Conservation (phyloP, 2,329 filamentous ascomycete species). For the Dactylellina leptospora region DNA sequence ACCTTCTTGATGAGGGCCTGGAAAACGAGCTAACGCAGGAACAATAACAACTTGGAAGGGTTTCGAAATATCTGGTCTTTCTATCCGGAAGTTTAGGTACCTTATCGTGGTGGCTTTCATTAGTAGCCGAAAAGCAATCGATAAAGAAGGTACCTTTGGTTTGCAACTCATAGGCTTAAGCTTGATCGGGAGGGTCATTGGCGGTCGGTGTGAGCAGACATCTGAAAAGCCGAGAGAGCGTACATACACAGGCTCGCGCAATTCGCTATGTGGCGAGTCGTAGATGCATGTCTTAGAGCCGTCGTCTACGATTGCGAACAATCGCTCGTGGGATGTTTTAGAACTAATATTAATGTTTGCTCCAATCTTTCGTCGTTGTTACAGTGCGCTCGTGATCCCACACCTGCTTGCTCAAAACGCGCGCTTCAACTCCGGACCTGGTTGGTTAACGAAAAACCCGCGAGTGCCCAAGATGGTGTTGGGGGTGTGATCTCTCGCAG, state of each 20-base stretch:
- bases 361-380: slow-evolving; percentile 46
- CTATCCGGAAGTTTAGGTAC: slow-evolving; percentile 12
- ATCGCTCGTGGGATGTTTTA: slow-evolving; percentile 23
- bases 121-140: slow-evolving; percentile 49
- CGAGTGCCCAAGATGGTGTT: slow-evolving; percentile 42
- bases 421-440: slow-evolving; percentile 39
- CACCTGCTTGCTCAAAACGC: slow-evolving; percentile 46
- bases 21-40: slow-evolving; percentile 47
- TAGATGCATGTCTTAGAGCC: slow-evolving; percentile 53
- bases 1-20: slow-evolving; percentile 18
- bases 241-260: slow-evolving; percentile 2
- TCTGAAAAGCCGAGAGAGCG: background rate
- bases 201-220: slow-evolving; percentile 1
- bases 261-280: background rate
- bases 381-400: slow-evolving; percentile 50
- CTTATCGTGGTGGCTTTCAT: slow-evolving; percentile 48
- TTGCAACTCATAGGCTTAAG: slow-evolving; percentile 17
- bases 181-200: slow-evolving; percentile 41
- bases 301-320: slow-evolving; percentile 34
- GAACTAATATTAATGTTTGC: slow-evolving; percentile 51
- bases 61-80: slow-evolving; percentile 43
- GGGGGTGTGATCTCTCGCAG: slow-evolving; percentile 9
- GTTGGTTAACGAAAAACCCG: slow-evolving; percentile 33
- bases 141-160: slow-evolving; percentile 35
- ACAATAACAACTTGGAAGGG: slow-evolving; percentile 12